Conservation (phyloP, 2,329 filamentous ascomycete genomes). For the Epichloe scottii region DNA sequence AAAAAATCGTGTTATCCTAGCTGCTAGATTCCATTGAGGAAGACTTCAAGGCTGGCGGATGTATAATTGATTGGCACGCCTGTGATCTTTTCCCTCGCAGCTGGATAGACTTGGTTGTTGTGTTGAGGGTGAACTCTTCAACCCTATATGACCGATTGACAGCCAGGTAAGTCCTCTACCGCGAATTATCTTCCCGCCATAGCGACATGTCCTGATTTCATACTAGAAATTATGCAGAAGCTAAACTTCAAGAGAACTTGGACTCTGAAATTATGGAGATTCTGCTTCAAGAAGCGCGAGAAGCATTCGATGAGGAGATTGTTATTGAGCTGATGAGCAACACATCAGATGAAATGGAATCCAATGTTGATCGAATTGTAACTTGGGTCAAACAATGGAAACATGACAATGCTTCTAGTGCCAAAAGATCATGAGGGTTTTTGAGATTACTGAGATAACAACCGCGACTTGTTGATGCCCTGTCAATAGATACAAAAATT, state of each 20-base stretch:
- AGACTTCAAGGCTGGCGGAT: constrained; percentile 65
- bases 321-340: constrained; percentile 84
- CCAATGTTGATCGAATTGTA: constrained; percentile 74
- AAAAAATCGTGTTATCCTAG: constrained; percentile 24
- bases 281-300: constrained; percentile 75
- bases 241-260: constrained; percentile 89
- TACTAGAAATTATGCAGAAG: constrained; percentile 62
- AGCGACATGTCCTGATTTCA: neutral
- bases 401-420: constrained; percentile 9
- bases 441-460: neutral
- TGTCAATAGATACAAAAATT: too few relatives aligned
- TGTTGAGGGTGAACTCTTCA: constrained; percentile 69
- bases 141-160: constrained; percentile 75
- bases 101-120: constrained; percentile 92
- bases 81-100: constrained; percentile 89
- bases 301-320: constrained; percentile 75
- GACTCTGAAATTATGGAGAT: constrained; percentile 98
- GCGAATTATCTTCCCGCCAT: too few relatives aligned
- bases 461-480: neutral
- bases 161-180: constrained; percentile 40
- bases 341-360: constrained; percentile 71
- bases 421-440: neutral
- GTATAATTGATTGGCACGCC: constrained; percentile 94
- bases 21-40: constrained; percentile 82
- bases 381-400: constrained; percentile 77